Conservation (phyloP, 164 flowering plant species). For the Macadamia integrifolia region DNA sequence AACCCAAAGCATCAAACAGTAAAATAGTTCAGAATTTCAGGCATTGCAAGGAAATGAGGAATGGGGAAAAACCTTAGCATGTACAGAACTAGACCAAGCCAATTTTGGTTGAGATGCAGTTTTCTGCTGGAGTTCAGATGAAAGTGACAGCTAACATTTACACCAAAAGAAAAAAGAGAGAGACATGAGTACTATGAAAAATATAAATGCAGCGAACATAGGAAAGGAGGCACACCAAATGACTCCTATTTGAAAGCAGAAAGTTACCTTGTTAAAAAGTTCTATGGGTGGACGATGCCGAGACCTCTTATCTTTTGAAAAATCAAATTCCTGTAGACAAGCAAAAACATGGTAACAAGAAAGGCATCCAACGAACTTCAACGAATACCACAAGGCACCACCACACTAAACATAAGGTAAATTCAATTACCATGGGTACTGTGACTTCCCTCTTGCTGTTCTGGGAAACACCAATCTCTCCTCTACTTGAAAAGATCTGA, state of each 20-base stretch:
- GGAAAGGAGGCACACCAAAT: background rate
- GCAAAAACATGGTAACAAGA: constrained; percentile 1
- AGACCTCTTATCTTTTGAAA: constrained; percentile 52
- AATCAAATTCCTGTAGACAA: constrained; percentile 57
- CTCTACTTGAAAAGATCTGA: constrained; percentile 84
- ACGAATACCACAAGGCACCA: constrained; percentile 4
- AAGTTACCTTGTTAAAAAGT: constrained; percentile 71
- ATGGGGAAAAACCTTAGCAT: constrained; percentile 40
- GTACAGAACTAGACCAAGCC: constrained; percentile 16
- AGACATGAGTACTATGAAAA: constrained; percentile 1
- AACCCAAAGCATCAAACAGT: background rate
- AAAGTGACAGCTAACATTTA: constrained; percentile 54
- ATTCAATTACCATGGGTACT: constrained; percentile 52
- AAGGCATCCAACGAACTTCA: background rate
- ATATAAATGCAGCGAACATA: background rate
- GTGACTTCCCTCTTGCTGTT: constrained; percentile 62
- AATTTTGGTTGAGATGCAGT: constrained; percentile 31
- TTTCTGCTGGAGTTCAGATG: constrained; percentile 46
- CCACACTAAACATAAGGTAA: background rate
- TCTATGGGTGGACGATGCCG: constrained; percentile 63
- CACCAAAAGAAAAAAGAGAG: background rate
- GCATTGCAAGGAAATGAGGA: constrained; percentile 4
- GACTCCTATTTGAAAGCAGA: background rate
- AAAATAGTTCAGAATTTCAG: background rate
- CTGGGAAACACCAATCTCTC: constrained; percentile 69